Base-by-base conservation (phyloP, 2,329 filamentous ascomycete species). In the Beauveria australis region DNA sequence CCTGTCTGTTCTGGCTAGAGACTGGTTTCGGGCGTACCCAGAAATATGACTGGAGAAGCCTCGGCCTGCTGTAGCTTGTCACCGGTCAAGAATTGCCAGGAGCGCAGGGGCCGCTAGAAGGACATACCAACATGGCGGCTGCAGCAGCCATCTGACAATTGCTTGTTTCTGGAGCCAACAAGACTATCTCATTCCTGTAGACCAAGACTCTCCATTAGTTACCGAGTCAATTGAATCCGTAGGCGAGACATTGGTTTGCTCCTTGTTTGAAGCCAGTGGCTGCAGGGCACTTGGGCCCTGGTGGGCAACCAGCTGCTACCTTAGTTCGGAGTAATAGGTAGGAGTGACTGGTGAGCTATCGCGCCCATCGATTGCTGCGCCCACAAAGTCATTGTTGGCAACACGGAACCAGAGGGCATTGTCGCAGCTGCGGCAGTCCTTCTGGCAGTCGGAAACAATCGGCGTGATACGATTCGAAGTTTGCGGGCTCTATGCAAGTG, bases 1-100 rank as follows among this genome's bases (percentile, higher is more conserved):
- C 19, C 10, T 22, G 40, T 30, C 8, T 28, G 46, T 49, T 24
- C 16, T 41, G 33, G 33, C n/a, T 19, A 16, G 16, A 12, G 22
- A 12, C 16, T 14, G 33, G 33, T 14, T 37, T 14, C 33, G 33
- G 33, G 33, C 33, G 33, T 37, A 5, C 33, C 33, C 33, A 37
- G 33, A 37, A 37, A 37, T 12, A 14, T 37, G 33, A 37, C 33
- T 37, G 12, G 33, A 37, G 33, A 37, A 37, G 33, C 30, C 44
- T 44, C 14, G 6, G 44, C 44, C 30, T 59, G 12, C 56, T 59
- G 56, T 59, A 52, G 56, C 56, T 59, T 59, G 56, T 52, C 47
- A 59, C 48, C 48, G 56, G 56, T 59, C 37, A 59, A 59, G 48
- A 59, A n/a, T 26, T 9, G 24, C 24, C 52, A 44, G 37, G n/a